Conservation (phyloP, 2,329 filamentous ascomycete species). For the Exophiala spinifera region DNA sequence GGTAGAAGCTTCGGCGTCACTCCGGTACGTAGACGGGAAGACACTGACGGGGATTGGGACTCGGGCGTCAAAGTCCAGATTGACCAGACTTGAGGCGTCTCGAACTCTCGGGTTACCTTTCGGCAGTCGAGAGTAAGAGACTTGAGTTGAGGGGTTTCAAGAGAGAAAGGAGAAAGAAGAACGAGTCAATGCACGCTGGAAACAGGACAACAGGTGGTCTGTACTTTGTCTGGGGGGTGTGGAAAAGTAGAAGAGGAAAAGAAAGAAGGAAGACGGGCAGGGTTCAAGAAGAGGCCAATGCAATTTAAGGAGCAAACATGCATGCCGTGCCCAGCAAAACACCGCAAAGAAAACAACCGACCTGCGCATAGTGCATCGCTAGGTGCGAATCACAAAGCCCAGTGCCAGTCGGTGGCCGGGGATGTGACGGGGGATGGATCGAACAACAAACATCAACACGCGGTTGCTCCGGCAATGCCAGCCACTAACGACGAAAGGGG, state of each 20-base stretch:
- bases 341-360: no score
- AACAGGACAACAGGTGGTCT: constrained; percentile 1
- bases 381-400: no score
- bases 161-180: neutral
- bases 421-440: no score
- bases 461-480: neutral
- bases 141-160: neutral
- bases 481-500: neutral
- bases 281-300: neutral
- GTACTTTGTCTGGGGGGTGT: neutral
- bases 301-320: neutral
- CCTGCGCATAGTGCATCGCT: no score
- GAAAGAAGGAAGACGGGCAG: neutral
- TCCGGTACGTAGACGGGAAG: constrained; percentile 97
- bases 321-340: neutral
- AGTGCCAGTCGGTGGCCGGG: no score
- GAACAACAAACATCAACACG: neutral
- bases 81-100: constrained; percentile 29
- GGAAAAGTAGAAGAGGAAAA: constrained; percentile 4
- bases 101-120: constrained; percentile 31
- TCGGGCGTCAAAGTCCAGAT: constrained; percentile 54
- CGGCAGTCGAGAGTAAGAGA: constrained; percentile 32
- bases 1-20: constrained; percentile 61
- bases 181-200: neutral
- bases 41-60: constrained; percentile 99